phyloP scores from a whole-genome alignment of 2,329 filamentous ascomycete species.

The Delphinella strobiligena region DNA sequence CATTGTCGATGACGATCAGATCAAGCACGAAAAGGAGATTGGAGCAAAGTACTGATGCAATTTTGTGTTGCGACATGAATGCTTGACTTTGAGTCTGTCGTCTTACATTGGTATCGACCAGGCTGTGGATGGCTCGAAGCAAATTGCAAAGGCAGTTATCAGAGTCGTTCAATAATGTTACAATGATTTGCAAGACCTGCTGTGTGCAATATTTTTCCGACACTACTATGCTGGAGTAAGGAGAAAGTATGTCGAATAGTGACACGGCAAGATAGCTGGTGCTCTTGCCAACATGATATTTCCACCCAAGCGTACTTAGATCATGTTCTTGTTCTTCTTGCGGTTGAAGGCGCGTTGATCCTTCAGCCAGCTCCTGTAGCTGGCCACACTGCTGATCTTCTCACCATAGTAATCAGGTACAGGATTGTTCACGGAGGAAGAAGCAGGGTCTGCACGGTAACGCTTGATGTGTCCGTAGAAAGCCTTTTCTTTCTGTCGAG shows the following conservation, averaged over 20 bases:
- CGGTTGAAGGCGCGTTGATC: slow-evolving; percentile 89
- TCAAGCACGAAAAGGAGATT: too few relatives aligned
- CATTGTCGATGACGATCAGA: too few relatives aligned
- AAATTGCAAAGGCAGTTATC: too few relatives aligned
- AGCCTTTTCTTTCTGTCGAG: slow-evolving; percentile 68
- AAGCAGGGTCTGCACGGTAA: slow-evolving; percentile 80
- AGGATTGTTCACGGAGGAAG: slow-evolving; percentile 81
- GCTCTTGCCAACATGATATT: not conserved
- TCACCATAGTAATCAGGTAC: slow-evolving; percentile 97
- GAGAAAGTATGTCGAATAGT: too few relatives aligned
- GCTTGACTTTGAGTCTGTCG: too few relatives aligned
- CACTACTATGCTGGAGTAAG: too few relatives aligned
- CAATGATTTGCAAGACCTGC: too few relatives aligned
- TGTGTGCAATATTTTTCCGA: not conserved
- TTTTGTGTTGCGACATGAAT: not conserved
- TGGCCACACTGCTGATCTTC: slow-evolving; percentile 87
- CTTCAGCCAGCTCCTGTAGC: slow-evolving; percentile 92
- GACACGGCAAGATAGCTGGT: too few relatives aligned
- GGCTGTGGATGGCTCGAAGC: too few relatives aligned
- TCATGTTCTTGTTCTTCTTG: slow-evolving; percentile 63
- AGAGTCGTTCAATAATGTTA: too few relatives aligned
- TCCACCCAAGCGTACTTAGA: slow-evolving; percentile 28
- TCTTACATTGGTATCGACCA: too few relatives aligned
- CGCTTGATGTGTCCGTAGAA: slow-evolving; percentile 89
- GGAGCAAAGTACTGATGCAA: not conserved